phyloP scores from a whole-genome alignment of 2,329 filamentous ascomycete genomes.

The Fusarium nisikadoi region DNA sequence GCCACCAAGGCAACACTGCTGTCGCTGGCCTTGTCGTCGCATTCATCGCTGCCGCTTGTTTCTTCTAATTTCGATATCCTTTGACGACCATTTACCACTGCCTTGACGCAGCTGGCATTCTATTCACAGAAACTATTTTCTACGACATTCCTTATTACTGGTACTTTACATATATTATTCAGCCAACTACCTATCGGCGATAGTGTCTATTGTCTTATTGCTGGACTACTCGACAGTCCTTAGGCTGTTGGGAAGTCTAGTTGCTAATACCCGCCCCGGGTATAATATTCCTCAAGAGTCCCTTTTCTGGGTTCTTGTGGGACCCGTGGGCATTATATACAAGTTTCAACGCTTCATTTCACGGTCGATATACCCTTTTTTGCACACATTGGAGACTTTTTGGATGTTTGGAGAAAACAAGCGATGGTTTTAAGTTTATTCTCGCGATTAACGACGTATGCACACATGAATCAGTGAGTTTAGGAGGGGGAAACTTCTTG shows the following conservation, averaged over 20 bases:
- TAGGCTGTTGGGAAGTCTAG: constrained; percentile 7
- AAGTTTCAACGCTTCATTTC: constrained; percentile 44
- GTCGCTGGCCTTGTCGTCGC: constrained; percentile 66
- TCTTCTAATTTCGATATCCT: constrained; percentile 52
- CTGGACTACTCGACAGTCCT: neutral
- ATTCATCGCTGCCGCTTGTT: constrained; percentile 62
- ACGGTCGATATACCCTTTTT: constrained; percentile 49
- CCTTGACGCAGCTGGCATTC: constrained; percentile 40
- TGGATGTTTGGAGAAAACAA: constrained; percentile 39
- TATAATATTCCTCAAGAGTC: constrained; percentile 28
- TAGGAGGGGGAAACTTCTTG: constrained; percentile 13
- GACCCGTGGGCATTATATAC: constrained; percentile 42
- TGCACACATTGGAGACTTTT: constrained; percentile 38
- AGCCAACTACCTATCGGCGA: constrained; percentile 47
- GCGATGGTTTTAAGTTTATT: constrained; percentile 40
- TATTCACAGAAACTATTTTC: constrained; percentile 37
- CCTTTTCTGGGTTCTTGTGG: constrained; percentile 11
- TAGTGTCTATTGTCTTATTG: constrained; percentile 49
- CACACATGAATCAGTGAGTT: constrained; percentile 39
- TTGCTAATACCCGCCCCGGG: constrained; percentile 33
- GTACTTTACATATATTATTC: constrained; percentile 44
- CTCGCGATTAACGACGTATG: constrained; percentile 43
- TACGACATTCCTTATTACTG: constrained; percentile 36
- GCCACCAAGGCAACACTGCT: constrained; percentile 61
- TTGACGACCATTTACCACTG: constrained; percentile 16